Conservation (phyloP, 1,284 basidiomycete genomes). For the Flammula alnicola region DNA sequence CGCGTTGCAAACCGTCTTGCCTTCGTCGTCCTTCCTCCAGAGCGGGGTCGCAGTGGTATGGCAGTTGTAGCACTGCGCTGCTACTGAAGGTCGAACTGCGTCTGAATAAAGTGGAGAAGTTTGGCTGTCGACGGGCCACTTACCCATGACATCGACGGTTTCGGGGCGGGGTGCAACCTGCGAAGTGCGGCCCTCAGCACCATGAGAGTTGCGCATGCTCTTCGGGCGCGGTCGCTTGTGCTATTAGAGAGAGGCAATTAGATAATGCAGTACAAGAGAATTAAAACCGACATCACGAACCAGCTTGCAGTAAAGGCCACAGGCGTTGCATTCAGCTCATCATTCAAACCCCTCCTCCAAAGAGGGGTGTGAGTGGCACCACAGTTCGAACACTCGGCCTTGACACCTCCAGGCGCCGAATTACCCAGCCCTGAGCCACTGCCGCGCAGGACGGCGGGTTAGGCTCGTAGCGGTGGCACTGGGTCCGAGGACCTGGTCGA, state of each 20-base stretch:
- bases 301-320: conserved; percentile 79
- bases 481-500: conserved; percentile 59
- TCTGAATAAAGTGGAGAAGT: conserved; percentile 27
- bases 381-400: conserved; percentile 83
- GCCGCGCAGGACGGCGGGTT: conserved; percentile 44
- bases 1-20: conserved; percentile 91
- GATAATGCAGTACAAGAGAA: conserved; percentile 4
- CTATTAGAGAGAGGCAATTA: conserved; percentile 36
- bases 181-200: conserved; percentile 62
- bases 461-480: conserved; percentile 64
- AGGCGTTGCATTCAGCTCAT: conserved; percentile 87
- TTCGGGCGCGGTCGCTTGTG: conserved; percentile 85
- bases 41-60: conserved; percentile 89
- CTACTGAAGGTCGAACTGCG: conserved; percentile 34
- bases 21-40: conserved; percentile 91
- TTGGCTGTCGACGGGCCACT: conserved; percentile 11
- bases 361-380: conserved; percentile 83
- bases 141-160: conserved; percentile 58
- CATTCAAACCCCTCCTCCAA: conserved; percentile 81
- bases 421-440: conserved; percentile 31
- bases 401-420: conserved; percentile 71
- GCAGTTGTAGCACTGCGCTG: conserved; percentile 86
- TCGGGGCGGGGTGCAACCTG: conserved; percentile 64
- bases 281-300: conserved; percentile 43
- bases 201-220: conserved; percentile 77